Evolutionary conservation across 163 green algal species (phyloP), one percentile per base, ranked within the genome.

Genomic region (Trebouxiophyceae sp.): DNA sequence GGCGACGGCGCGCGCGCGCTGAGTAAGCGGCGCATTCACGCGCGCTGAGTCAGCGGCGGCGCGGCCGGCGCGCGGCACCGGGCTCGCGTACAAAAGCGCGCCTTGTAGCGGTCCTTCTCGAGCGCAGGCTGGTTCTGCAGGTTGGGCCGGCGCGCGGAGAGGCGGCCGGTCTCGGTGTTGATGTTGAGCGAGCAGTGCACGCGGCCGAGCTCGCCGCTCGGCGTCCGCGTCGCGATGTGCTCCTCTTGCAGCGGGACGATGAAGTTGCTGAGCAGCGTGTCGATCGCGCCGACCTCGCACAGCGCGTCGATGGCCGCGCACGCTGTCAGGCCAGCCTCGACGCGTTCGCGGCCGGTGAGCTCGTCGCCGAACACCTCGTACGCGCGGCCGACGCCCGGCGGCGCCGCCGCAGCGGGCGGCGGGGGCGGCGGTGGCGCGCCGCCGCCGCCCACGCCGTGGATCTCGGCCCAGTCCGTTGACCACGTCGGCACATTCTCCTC

Each of bases 41-140:
- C n/a, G n/a, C n/a, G n/a, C n/a, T n/a, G n/a, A n/a, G n/a, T n/a
- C n/a, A n/a, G n/a, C n/a, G n/a, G n/a, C n/a, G n/a, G n/a, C n/a
- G n/a, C n/a, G n/a, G n/a, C n/a, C n/a, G n/a, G n/a, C n/a, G n/a
- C n/a, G n/a, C n/a, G n/a, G n/a, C n/a, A n/a, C n/a, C n/a, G n/a
- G n/a, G n/a, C n/a, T n/a, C n/a, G n/a, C n/a, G n/a, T n/a, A n/a
- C n/a, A n/a, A n/a, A n/a, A n/a, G 44, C 71, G 2, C 32, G 91
- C 87, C 80, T 90, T 89, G 85, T 96, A 97, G 0, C 89, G 77
- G 77, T 99, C 93, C 83, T 99, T 99, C 71, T 98, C 93, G 32
- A 97, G 78, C 0, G 93, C 93, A 5, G 93, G 93, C 84, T 98
- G 93, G 82, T 99, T 99, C 81, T 99, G 93, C 59, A 99, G 76